Evolutionary conservation across 306 rosid genomes (phyloP).

Genomic region (Astragalus glycyphyllos): DNA sequence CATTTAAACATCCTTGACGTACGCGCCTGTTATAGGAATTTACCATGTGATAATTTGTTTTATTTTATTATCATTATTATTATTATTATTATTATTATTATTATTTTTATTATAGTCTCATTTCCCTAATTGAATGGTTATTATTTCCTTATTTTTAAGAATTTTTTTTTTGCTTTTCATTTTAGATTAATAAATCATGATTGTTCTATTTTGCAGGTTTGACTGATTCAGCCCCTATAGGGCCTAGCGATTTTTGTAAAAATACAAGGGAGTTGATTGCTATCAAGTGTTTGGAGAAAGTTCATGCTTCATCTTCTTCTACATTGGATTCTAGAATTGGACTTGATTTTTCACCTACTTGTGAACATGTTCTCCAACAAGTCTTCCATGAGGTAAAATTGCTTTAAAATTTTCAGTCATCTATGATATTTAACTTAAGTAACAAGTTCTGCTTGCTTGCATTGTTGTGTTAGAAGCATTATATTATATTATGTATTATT

Average conservation of each 20-base stretch:
- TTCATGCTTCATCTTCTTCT: slow-evolving; percentile 49
- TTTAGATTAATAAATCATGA: background rate
- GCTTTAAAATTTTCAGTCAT: slow-evolving; percentile 4
- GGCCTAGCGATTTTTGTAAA: slow-evolving; percentile 43
- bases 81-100: no score
- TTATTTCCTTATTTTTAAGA: slow-evolving; percentile 1
- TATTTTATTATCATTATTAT: no score
- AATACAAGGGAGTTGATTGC: slow-evolving; percentile 68
- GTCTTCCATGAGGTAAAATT: slow-evolving; percentile 55
- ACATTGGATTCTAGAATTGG: slow-evolving; percentile 48
- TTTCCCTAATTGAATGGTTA: no score
- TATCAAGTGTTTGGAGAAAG: slow-evolving; percentile 70
- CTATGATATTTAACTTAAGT: slow-evolving; percentile 19
- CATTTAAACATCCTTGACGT: background rate
- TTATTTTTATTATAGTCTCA: no score
- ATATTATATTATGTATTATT: no score
- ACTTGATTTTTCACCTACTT: slow-evolving; percentile 54
- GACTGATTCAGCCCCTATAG: slow-evolving; percentile 51
- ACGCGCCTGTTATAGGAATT: no score
- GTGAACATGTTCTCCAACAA: slow-evolving; percentile 60
- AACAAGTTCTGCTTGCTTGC: slow-evolving; percentile 16
- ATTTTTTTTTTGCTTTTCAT: background rate
- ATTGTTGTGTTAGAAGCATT: slow-evolving; percentile 2
- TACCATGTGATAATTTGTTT: no score
- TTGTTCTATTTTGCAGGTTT: slow-evolving; percentile 50